Evolutionary conservation across 108 stramenopile species (phyloP).

Genomic region (Pseudonitzschia multiseries): DNA sequence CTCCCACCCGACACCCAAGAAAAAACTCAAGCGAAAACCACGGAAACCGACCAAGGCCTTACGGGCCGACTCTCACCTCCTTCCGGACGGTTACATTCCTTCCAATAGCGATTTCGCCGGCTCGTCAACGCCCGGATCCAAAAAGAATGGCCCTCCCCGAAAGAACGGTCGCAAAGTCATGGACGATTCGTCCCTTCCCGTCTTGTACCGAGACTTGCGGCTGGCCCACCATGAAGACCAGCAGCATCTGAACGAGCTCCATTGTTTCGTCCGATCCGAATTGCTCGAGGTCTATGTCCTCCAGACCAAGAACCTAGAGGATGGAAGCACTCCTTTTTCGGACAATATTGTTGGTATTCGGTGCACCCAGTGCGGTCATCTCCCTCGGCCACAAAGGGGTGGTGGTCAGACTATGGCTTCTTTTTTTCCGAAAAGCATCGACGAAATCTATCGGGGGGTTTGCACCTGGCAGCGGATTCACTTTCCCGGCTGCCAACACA

Average conservation of each 20-base stretch:
- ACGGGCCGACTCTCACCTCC: no score
- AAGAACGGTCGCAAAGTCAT: not conserved
- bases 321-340: not conserved
- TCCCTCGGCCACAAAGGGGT: conserved; percentile 18
- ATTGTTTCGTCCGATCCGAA: conserved; percentile 47
- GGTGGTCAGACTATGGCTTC: conserved; percentile 25
- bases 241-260: conserved; percentile 42
- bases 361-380: conserved; percentile 26
- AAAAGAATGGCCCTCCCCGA: not conserved
- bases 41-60: no score
- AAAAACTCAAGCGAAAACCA: no score
- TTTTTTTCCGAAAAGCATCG: conserved; percentile 41
- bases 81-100: no score
- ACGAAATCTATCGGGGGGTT: conserved; percentile 38
- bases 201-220: not conserved
- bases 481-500: conserved; percentile 51
- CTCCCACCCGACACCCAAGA: no score
- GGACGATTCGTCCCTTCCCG: not conserved
- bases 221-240: conserved; percentile 34
- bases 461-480: conserved; percentile 57
- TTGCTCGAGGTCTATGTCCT: conserved; percentile 40
- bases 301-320: not conserved
- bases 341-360: conserved; percentile 32
- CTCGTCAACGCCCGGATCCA: not conserved
- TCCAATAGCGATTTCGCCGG: no score